Conservation (phyloP, 139 green algal genomes). For the Chlamydomonas applanata region DNA sequence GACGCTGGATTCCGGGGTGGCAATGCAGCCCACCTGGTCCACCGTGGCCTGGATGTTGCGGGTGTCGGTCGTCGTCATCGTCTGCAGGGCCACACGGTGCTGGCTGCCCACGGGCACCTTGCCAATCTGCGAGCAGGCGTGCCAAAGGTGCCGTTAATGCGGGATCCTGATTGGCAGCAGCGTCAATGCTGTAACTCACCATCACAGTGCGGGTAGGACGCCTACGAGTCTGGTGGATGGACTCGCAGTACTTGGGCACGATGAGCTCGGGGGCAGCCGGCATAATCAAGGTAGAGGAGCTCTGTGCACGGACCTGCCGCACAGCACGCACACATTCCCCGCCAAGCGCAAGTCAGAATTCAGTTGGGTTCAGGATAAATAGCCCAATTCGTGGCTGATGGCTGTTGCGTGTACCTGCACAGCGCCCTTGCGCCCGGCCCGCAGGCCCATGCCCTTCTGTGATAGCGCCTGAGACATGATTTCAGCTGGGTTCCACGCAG, state of each 20-base stretch:
- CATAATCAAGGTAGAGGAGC: background rate
- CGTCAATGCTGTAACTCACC: constrained; percentile 25
- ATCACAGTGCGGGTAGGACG: constrained; percentile 86
- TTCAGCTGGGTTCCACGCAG: too few species aligned
- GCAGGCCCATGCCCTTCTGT: too few species aligned
- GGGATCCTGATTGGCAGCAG: too few species aligned
- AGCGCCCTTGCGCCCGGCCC: too few species aligned
- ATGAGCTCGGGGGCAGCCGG: constrained; percentile 6
- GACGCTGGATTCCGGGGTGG: too few species aligned
- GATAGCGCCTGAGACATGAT: too few species aligned
- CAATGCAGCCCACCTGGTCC: constrained; percentile 66
- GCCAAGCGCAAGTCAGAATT: too few species aligned
- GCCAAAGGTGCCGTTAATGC: background rate
- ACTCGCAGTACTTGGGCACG: constrained; percentile 83
- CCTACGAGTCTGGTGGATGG: constrained; percentile 69
- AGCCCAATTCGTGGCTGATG: too few species aligned
- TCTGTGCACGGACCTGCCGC: too few species aligned
- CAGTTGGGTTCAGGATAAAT: too few species aligned
- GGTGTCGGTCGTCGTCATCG: constrained; percentile 99
- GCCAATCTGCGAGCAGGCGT: constrained; percentile 69
- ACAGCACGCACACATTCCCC: too few species aligned
- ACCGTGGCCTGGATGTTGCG: constrained; percentile 88
- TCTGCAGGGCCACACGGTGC: constrained; percentile 93
- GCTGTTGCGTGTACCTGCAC: too few species aligned
- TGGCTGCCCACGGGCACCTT: constrained; percentile 89